Percentiles rank a stretch among this genome's conserved stretches.
These are phyloP conservation scores for Penicillium mononematosum DNA, from an alignment of 495 filamentous ascomycete genomes.

Conservation along the genomic window DNA sequence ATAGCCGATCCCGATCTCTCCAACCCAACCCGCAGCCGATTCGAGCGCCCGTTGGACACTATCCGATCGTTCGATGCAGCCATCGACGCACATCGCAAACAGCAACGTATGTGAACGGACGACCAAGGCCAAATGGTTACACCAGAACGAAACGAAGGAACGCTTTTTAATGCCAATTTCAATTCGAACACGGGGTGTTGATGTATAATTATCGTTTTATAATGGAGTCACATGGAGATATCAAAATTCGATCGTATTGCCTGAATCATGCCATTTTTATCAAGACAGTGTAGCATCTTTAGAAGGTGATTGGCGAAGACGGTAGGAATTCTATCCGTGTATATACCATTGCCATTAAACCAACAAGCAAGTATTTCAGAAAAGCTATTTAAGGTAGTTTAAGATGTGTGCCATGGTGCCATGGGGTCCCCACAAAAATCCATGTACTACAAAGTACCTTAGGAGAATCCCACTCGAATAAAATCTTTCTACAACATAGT, in stretches of 20 bases:
- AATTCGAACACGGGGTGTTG: constrained; percentile 9
- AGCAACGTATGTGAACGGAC: constrained; percentile 23
- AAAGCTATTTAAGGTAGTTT: neutral
- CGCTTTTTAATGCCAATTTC: constrained; percentile 12
- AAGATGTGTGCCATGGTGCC: too few relatives aligned
- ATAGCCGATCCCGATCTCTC: constrained; percentile 42
- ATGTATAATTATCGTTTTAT: constrained; percentile 15
- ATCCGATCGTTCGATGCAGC: constrained; percentile 89
- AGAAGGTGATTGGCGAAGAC: neutral
- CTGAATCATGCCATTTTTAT: neutral
- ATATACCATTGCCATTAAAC: neutral
- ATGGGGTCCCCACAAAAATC: neutral
- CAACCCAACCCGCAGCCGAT: constrained; percentile 74
- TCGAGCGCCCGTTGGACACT: constrained; percentile 90
- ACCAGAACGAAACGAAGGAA: constrained; percentile 15
- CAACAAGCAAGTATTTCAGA: neutral
- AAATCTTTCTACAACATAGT: too few relatives aligned
- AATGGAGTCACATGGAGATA: constrained; percentile 2
- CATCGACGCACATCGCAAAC: constrained; percentile 59
- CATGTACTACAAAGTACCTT: neutral
- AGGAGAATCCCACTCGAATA: too few relatives aligned
- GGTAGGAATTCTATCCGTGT: neutral
- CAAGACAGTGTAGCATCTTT: neutral
- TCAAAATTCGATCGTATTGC: neutral
- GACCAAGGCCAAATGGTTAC: neutral